Evolutionary conservation across 768 basidiomycete species (phyloP).

Genomic region (Suillus brevipes): DNA sequence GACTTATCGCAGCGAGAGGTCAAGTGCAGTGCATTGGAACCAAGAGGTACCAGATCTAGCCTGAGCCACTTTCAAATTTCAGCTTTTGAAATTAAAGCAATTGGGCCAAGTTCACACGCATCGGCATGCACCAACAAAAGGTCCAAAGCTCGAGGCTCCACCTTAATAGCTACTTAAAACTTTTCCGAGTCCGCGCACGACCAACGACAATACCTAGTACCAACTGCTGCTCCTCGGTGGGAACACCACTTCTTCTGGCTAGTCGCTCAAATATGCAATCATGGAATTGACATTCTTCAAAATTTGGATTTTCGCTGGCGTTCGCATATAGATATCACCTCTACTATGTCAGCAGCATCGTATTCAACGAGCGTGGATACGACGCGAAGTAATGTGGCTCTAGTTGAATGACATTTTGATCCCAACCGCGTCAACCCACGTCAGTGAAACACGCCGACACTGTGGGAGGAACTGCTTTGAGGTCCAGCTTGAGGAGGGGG

Average conservation of each 20-base stretch:
- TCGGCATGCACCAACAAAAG: neutral
- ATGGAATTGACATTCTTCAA: conserved; percentile 42
- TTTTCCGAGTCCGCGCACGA: neutral
- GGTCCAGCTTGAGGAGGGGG: conserved; percentile 65
- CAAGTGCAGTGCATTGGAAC: neutral
- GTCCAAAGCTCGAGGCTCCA: neutral
- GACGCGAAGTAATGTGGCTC: conserved; percentile 65
- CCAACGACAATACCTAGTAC: neutral
- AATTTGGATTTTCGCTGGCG: conserved; percentile 20
- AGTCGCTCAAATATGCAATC: conserved; percentile 16
- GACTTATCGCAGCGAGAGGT: neutral
- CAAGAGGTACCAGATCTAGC: neutral
- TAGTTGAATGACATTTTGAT: conserved; percentile 75
- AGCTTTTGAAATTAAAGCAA: no score
- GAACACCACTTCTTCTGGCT: neutral
- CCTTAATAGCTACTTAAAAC: neutral
- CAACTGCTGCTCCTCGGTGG: neutral
- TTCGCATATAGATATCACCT: conserved; percentile 39
- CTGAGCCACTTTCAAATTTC: no score
- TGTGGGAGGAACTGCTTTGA: conserved; percentile 67
- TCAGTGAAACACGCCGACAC: conserved; percentile 61
- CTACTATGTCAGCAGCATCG: conserved; percentile 66
- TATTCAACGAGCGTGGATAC: conserved; percentile 73
- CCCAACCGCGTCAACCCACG: conserved; percentile 52
- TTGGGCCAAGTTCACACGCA: neutral